Base-by-base conservation (phyloP, 805 yeast genomes). In the Candida koratica region DNA sequence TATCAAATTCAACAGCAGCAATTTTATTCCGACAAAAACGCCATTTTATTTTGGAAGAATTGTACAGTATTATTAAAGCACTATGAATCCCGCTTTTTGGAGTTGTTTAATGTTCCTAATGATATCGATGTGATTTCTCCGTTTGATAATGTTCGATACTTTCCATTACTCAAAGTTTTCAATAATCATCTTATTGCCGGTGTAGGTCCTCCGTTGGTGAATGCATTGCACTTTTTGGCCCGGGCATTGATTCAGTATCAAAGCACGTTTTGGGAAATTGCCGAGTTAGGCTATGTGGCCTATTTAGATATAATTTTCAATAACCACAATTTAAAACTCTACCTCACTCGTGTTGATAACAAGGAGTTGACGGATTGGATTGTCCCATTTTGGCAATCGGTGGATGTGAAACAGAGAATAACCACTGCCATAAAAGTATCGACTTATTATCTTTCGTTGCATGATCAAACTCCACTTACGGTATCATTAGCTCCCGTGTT, bases 291-390 rank as follows among this genome's bases (percentile, higher is more conserved):
- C 2, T 74, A 71, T 41, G 67, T 65, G 18, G 78, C 77, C 41
- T 61, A 80, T 28, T 54, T 83, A 34, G 88, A 81, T 44, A 68
- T 77, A 12, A 63, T 82, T 1, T 67, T 81, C 31, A 71, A 72
- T 13, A 79, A 73, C 46, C 77, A 80, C 1, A 57, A 64, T 31
- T 77, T 67, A 45, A 48, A 61, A 1, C 58, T 56, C 12, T 60
- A 55, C 34, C 49, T 32, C 10, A 17, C 34, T 4, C 17, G 17
- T 11, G 8, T 14, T 12, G 15, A 24, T 6, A 14, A 13, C 12
- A 6, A 10, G 6, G 3, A 11, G 4, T 10, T 38, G 11, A 27
- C 32, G 13, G 34, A 54, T 77, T 4, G 72, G 79, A 8, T 62
- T 68, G 31, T 69, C 63, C 44, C 41, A n/a, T 37, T 44, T 17